Evolutionary conservation across 768 basidiomycete species (phyloP).

Genomic region (Kwoniella bestiolae): DNA sequence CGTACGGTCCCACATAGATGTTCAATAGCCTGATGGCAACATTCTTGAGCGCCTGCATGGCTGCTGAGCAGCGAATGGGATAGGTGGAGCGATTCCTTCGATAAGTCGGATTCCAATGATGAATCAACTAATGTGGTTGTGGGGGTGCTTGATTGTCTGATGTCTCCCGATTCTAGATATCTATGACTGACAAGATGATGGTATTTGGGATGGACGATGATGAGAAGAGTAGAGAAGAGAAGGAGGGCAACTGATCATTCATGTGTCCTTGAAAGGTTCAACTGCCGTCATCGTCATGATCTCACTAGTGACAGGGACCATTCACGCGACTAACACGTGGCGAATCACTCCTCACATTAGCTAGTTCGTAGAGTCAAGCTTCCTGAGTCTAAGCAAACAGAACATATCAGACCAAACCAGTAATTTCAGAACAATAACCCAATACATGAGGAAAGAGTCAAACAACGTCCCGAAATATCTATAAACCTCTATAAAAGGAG

Average conservation of each 20-base stretch:
- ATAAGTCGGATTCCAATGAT: neutral
- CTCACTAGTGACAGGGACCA: neutral
- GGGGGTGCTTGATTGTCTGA: neutral
- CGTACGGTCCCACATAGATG: constrained; percentile 88
- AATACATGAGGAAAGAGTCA: too few species aligned
- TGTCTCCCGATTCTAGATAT: neutral
- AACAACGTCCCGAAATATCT: neutral
- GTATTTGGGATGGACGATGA: neutral
- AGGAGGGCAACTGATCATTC: neutral
- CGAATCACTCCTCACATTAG: neutral
- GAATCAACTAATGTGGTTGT: neutral
- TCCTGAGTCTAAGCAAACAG: too few species aligned
- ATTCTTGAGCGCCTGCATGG: constrained; percentile 50
- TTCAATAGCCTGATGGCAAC: constrained; percentile 65
- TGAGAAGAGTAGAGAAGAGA: neutral
- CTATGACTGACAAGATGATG: neutral
- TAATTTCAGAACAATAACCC: too few species aligned
- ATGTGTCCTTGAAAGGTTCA: neutral
- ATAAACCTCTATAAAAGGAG: neutral
- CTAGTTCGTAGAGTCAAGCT: too few species aligned
- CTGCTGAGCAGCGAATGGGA: constrained; percentile 6
- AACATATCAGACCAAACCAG: too few species aligned
- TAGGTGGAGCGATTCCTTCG: neutral
- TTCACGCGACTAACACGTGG: neutral
- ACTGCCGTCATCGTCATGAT: neutral